Base-by-base conservation (phyloP, 2,329 filamentous ascomycete species). In the Grosmannia serpens region DNA sequence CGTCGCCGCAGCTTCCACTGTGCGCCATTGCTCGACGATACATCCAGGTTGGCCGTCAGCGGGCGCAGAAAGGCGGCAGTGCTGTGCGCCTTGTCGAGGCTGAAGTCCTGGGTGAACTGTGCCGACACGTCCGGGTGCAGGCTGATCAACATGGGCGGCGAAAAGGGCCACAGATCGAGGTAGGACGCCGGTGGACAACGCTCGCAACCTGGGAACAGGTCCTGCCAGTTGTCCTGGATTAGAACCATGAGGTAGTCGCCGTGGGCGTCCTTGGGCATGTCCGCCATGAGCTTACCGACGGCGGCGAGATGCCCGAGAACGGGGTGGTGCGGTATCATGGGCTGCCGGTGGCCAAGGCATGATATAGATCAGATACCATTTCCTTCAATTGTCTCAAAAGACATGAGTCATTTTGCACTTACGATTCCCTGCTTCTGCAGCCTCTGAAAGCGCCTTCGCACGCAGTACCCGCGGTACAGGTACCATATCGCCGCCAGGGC, bases 1-100 rank as follows among this genome's bases (percentile, higher is more conserved):
- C 61, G 63, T 38, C 70, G 66, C 60, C 66, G 64, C 55, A 56
- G 61, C 60, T 70, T 72, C 74, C 73, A 75, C 49, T 69, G 66
- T 15, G 66, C 64, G 2, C 74, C 73, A 50, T 73, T 69, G 22
- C 68, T 62, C 44, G 67, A 66, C 22, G 74, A 64, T 1, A 74
- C 60, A 50, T 71, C 69, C 6, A 68, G 60, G 24, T 69, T 70
- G 22, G 65, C 66, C 0, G 69, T 66, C 51, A 71, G 65, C 17
- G 65, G 61, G 53, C 31, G 24, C 50, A 63, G 33, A 20, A 54
- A 59, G 24, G 31, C 10, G 13, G n/a, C 33, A 5, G 50, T 52
- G 27, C 41, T 60, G 58, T 35, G 47, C 5, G 61, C 47, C 58
- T 60, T 61, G 41, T 59, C 58, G 20, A 60, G 46, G 24, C 44